Evolutionary conservation across 2,329 filamentous ascomycete species (phyloP), one percentile per base, ranked within the genome.

Genomic region (Calonectria leucothoes): DNA sequence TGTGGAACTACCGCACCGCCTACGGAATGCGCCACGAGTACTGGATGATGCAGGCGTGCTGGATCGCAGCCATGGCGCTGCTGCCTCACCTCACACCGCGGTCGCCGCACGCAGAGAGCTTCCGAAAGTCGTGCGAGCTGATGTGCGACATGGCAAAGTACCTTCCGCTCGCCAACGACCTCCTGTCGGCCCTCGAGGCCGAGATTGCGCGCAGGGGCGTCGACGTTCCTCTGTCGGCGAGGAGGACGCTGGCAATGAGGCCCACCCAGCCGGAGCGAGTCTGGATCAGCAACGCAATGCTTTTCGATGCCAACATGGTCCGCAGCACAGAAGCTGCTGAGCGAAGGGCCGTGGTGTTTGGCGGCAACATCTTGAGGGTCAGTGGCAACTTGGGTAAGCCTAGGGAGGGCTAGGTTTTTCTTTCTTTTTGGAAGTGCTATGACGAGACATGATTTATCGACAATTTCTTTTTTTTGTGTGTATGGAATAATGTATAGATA

Each of bases 1-100:
- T 80, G n/a, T 76, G 74, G 66, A 78, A 78, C 65, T 82, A 80
- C 23, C 79, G 81, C 45, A 73, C 76, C n/a, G 75, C 68, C 1
- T 76, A 78, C 42, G 76, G 77, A 33, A 71, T 77, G 67, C 76
- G 69, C 27, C 72, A 77, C 51, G 79, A 80, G 45, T 75, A 76
- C 52, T 80, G 78, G 72, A 67, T 74, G 33, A 29, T 55, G 15
- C 69, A 72, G n/a, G 69, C 75, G 3, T 74, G 75, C 39, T 66
- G 51, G 23, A 29, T 52, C 6, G 69, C 67, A 3, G 73, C 55
- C 7, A 4, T 31, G 25, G 15, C 52, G 0, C 17, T 68, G 17
- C 14, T 71, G 3, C 49, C 61, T 29, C 49, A 68, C 14, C 48
- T 55, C 8, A 2, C 6, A 3, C 11, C 17, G 11, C 20, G 23